Evolutionary conservation across 805 yeast species (phyloP).

Genomic region (Jamesozyma gamospora): DNA sequence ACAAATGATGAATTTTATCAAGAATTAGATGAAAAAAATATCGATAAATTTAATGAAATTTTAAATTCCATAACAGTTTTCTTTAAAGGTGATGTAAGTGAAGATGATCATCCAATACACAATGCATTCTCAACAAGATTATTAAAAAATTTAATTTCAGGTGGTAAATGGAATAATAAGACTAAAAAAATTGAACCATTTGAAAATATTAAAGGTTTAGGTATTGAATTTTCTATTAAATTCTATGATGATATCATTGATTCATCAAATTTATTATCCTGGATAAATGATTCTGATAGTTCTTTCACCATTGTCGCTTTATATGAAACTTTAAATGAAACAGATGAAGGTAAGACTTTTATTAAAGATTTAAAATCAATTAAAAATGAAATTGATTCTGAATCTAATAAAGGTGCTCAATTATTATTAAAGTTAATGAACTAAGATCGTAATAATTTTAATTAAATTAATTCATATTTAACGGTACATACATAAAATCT

Average conservation of each 20-base stretch:
- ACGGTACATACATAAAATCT: too few species aligned
- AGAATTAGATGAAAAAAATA: constrained; percentile 29
- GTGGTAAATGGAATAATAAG: constrained; percentile 72
- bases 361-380: constrained; percentile 43
- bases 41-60: constrained; percentile 36
- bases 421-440: constrained; percentile 34
- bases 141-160: constrained; percentile 68
- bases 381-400: constrained; percentile 35
- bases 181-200: constrained; percentile 40
- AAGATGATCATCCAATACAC: constrained; percentile 57
- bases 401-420: constrained; percentile 58
- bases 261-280: constrained; percentile 40
- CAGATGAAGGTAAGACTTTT: constrained; percentile 38
- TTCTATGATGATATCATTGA: constrained; percentile 46
- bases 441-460: constrained; percentile 1
- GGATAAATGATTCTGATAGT: constrained; percentile 63
- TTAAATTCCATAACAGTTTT: constrained; percentile 47
- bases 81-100: constrained; percentile 56
- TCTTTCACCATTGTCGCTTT: constrained; percentile 76
- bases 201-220: constrained; percentile 38
- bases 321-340: constrained; percentile 51
- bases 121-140: constrained; percentile 68
- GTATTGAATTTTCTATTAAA: constrained; percentile 49
- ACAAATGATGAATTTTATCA: constrained; percentile 42
- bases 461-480: too few species aligned